Evolutionary conservation across 176 grass and related monocot genomes (phyloP).

Genomic region (Bonia amplexicaulis): DNA sequence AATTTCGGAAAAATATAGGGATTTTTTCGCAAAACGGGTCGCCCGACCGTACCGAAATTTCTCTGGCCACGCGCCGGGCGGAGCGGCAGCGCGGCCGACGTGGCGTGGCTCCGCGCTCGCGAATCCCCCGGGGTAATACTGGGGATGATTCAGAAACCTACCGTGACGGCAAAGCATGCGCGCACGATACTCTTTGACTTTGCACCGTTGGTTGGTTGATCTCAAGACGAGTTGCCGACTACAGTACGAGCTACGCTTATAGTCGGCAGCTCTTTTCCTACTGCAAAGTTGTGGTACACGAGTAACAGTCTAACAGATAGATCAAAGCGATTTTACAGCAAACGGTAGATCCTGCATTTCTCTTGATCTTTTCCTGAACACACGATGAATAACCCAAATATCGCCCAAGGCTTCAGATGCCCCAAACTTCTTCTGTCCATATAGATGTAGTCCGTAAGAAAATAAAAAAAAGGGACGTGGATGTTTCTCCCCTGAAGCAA

Average conservation of each 20-base stretch:
- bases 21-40: no score
- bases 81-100: no score
- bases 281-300: not conserved
- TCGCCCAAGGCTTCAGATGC: not conserved
- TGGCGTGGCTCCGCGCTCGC: no score
- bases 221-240: not conserved
- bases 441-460: no score
- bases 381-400: not conserved
- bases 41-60: no score
- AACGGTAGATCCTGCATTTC: not conserved
- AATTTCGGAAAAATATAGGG: no score
- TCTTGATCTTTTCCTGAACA: not conserved
- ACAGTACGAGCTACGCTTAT: not conserved
- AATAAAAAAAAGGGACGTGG: no score
- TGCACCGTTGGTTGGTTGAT: not conserved
- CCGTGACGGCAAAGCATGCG: constrained; percentile 27
- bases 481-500: not conserved
- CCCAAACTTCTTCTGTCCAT: no score
- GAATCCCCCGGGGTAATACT: no score
- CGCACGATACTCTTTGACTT: constrained; percentile 16
- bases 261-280: not conserved
- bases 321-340: not conserved
- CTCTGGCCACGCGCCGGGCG: no score
- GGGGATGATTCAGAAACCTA: constrained; percentile 29
- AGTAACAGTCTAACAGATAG: not conserved